Percentiles rank a stretch among this genome's conserved stretches.
Conservation (phyloP, 2,329 filamentous ascomycete species). For the Beauveria asiatica region DNA sequence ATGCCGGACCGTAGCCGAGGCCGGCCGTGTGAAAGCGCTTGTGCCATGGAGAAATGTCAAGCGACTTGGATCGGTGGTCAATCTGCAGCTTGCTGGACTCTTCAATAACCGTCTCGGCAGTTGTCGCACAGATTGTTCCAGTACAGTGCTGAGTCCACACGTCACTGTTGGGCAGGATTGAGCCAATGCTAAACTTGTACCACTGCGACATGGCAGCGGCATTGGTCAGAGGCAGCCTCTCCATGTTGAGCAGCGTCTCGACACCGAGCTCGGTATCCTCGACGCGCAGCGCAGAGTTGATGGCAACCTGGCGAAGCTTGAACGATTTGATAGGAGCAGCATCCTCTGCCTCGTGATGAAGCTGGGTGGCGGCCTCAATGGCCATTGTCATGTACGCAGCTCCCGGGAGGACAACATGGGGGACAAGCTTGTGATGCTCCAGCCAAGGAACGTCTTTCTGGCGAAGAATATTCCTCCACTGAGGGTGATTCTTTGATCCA, state of each 20-base stretch:
- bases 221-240: slow-evolving; percentile 16
- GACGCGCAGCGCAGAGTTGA: slow-evolving; percentile 18
- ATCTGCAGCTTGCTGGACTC: neutral
- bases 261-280: slow-evolving; percentile 17
- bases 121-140: slow-evolving; percentile 16
- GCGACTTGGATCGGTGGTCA: neutral
- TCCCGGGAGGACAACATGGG: slow-evolving; percentile 23
- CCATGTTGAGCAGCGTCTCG: slow-evolving; percentile 15
- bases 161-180: slow-evolving; percentile 15
- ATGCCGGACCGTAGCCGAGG: slow-evolving; percentile 17
- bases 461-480: slow-evolving; percentile 25
- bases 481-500: slow-evolving; percentile 17
- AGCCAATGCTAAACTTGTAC: slow-evolving; percentile 19
- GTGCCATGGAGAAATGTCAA: slow-evolving; percentile 13
- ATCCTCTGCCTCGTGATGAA: slow-evolving; percentile 1
- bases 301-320: slow-evolving; percentile 15
- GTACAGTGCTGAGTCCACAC: slow-evolving; percentile 20
- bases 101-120: slow-evolving; percentile 1
- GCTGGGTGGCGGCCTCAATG: slow-evolving; percentile 19
- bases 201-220: slow-evolving; percentile 18
- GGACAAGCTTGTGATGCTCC: slow-evolving; percentile 22
- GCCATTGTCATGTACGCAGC: slow-evolving; percentile 26
- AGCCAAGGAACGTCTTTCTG: slow-evolving; percentile 27
- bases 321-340: slow-evolving; percentile 13
- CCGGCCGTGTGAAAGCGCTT: slow-evolving; percentile 17